These are phyloP conservation scores for Gryganskiella cystojenkinii DNA, from an alignment of 192 early-diverging fungal species.

Conservation along the genomic window DNA sequence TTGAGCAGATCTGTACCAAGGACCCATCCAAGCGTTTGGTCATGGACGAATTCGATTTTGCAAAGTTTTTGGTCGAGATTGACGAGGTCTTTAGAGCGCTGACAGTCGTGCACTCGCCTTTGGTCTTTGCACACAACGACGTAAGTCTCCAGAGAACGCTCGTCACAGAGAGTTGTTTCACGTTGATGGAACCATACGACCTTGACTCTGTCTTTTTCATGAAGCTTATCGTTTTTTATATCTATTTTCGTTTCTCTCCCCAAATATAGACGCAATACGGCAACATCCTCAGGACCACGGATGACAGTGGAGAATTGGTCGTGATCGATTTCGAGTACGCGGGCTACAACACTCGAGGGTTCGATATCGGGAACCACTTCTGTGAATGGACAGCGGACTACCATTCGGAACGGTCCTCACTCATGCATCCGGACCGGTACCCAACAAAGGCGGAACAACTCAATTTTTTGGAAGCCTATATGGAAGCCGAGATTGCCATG, in stretches of 20 bases:
- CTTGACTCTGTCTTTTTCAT: not conserved
- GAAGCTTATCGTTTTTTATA: too few relatives aligned
- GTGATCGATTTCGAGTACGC: slow-evolving; percentile 88
- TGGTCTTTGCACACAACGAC: slow-evolving; percentile 94
- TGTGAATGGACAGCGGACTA: slow-evolving; percentile 91
- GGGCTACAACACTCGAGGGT: slow-evolving; percentile 82
- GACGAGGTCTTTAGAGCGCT: slow-evolving; percentile 56
- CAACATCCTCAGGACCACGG: slow-evolving; percentile 77
- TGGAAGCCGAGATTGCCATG: slow-evolving; percentile 61
- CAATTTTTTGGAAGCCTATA: slow-evolving; percentile 73
- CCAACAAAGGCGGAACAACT: slow-evolving; percentile 69
- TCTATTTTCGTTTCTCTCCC: too few relatives aligned
- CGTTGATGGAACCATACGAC: not conserved
- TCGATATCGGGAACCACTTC: slow-evolving; percentile 87
- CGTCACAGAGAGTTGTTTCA: too few relatives aligned
- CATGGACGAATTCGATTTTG: slow-evolving; percentile 58
- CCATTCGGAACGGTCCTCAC: slow-evolving; percentile 60
- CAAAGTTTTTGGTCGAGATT: slow-evolving; percentile 60
- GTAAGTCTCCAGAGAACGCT: too few relatives aligned
- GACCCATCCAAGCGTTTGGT: slow-evolving; percentile 26
- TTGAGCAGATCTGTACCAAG: slow-evolving; percentile 36
- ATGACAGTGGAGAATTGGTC: slow-evolving; percentile 68
- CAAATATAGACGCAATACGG: slow-evolving; percentile 90
- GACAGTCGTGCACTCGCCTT: slow-evolving; percentile 58
- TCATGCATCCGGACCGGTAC: slow-evolving; percentile 57